Conservation (phyloP, 768 basidiomycete species). For the Polyporus arcularius region DNA sequence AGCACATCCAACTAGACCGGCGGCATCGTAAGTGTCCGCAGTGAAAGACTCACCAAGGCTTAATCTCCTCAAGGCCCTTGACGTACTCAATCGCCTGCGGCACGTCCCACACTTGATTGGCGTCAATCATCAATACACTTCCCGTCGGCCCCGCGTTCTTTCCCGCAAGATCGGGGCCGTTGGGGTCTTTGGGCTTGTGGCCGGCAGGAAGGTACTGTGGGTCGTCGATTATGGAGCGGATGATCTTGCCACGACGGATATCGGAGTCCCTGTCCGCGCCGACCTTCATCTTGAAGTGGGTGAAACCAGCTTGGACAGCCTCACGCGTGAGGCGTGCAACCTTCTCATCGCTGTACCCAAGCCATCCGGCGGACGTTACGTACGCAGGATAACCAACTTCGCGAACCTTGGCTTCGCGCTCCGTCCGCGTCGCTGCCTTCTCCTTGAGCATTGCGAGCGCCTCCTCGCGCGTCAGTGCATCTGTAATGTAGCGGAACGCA, state of each 20-base stretch:
- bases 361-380: constrained; percentile 92
- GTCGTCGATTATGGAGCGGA: constrained; percentile 94
- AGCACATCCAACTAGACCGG: no score
- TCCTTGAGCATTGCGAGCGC: constrained; percentile 80
- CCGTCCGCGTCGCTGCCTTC: constrained; percentile 74
- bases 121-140: constrained; percentile 94
- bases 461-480: constrained; percentile 90
- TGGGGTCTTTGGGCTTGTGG: constrained; percentile 57
- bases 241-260: constrained; percentile 82
- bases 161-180: constrained; percentile 62
- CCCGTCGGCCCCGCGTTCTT: constrained; percentile 97
- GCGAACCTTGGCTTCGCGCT: constrained; percentile 74
- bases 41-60: constrained; percentile 68
- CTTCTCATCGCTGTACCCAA: constrained; percentile 93
- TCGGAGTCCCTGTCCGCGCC: constrained; percentile 83
- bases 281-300: constrained; percentile 99
- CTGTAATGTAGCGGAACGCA: constrained; percentile 89
- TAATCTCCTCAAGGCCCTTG: constrained; percentile 71
- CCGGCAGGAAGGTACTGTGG: constrained; percentile 75
- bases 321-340: constrained; percentile 84
- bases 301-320: constrained; percentile 86
- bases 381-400: constrained; percentile 88
- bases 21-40: neutral
- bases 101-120: constrained; percentile 97
- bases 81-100: constrained; percentile 92